A percentile compares a stretch with the other conserved stretches of the same genome.
Conservation (phyloP, 345 rosid genomes). For the Trapa bicornis region DNA sequence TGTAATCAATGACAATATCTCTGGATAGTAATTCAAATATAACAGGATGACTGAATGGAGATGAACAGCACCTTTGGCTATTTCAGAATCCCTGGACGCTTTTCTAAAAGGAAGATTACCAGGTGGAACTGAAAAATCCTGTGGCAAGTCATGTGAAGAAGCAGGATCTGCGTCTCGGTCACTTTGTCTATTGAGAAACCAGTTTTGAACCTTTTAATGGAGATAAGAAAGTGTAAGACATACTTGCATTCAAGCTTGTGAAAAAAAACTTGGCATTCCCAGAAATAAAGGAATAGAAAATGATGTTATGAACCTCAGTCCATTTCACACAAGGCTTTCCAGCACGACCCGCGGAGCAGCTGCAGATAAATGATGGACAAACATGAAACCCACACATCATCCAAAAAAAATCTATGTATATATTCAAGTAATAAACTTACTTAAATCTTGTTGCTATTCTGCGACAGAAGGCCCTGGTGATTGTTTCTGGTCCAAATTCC, state of each 20-base stretch:
- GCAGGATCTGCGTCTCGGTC: not conserved
- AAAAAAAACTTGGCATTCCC: not conserved
- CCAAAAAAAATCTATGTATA: not conserved
- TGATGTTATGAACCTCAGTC: constrained; percentile 34
- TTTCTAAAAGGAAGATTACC: constrained; percentile 15
- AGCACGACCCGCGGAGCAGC: constrained; percentile 56
- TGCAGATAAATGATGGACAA: constrained; percentile 17
- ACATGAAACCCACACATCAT: constrained; percentile 5
- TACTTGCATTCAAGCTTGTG: not conserved
- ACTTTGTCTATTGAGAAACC: not conserved
- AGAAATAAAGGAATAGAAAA: constrained; percentile 1
- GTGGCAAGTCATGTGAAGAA: not conserved
- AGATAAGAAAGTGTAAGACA: not conserved
- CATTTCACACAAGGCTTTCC: constrained; percentile 56
- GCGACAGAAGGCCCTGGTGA: constrained; percentile 35
- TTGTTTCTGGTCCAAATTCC: constrained; percentile 20
- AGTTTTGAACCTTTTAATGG: not conserved
- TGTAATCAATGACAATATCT: not conserved
- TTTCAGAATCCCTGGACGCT: constrained; percentile 18
- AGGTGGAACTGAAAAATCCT: constrained; percentile 1
- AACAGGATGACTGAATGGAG: not conserved
- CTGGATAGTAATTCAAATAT: not conserved
- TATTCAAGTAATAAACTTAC: constrained; percentile 17
- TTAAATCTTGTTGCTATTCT: constrained; percentile 47
- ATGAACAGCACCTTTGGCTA: constrained; percentile 23